Evolutionary conservation across 805 yeast species (phyloP).

Genomic region (Zygosaccharomyces siamensis): DNA sequence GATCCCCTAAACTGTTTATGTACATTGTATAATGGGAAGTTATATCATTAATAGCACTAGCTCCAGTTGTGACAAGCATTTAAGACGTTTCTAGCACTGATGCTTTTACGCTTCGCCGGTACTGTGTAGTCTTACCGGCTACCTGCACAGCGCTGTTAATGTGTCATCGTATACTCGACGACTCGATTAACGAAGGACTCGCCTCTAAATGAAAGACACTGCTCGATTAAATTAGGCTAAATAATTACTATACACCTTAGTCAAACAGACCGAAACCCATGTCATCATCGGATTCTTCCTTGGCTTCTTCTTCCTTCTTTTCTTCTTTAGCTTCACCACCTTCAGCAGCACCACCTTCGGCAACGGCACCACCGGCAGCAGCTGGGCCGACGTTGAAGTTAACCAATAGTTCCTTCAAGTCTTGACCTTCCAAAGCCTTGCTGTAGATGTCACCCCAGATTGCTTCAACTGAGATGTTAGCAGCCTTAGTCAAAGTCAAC

Average conservation of each 20-base stretch:
- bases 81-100: neutral
- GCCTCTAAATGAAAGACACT: neutral
- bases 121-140: no score
- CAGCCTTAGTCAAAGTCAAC: conserved; percentile 65
- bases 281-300: conserved; percentile 73
- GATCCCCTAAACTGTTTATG: conserved; percentile 20
- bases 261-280: conserved; percentile 92
- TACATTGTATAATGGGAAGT: conserved; percentile 35
- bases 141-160: no score
- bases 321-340: conserved; percentile 56
- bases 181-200: neutral
- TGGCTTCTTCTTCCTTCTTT: conserved; percentile 46
- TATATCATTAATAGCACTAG: conserved; percentile 12
- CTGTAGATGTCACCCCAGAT: conserved; percentile 82
- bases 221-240: conserved; percentile 6
- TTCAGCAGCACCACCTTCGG: conserved; percentile 44
- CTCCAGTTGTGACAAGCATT: neutral
- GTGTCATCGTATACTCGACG: no score
- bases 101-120: no score
- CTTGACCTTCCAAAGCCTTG: conserved; percentile 76
- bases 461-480: conserved; percentile 68
- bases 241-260: conserved; percentile 39
- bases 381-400: conserved; percentile 52
- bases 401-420: conserved; percentile 63
- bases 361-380: conserved; percentile 38